Base-by-base conservation (phyloP, 179 eudicot genomes). In the Spergularia azorica region DNA sequence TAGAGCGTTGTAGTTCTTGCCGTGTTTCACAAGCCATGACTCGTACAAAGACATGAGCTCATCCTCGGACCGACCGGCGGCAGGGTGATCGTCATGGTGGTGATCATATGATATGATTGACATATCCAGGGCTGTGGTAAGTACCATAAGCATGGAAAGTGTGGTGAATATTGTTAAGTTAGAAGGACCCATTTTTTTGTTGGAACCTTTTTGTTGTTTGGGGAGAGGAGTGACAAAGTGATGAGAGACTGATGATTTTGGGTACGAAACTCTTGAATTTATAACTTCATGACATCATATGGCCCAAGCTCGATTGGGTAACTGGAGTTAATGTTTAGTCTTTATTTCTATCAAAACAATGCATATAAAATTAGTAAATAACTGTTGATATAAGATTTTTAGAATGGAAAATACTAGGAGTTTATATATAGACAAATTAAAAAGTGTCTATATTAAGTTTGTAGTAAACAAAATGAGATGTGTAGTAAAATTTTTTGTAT, bases 61-160 rank as follows among this genome's bases (percentile, higher is more conserved):
- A 12, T 75, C 76, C 0, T 89, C 81, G 13, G 92, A 50, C 11
- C 82, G 74, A 13, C 2, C 3, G 58, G 16, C 3, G 70, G 21
- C 6, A 46, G 4, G 13, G 6, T 36, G 48, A 20, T 52, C 58
- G 18, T 50, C 76, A 89, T 92, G 26, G 57, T n/a, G 20, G 41
- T 17, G 67, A 48, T 88, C 88, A 83, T 91, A 88, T 63, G 41
- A 50, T 79, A 91, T 81, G 63, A 88, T 91, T 26, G 91, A 88
- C 92, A 87, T 88, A 80, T 91, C 94, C 0, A 82, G 54, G 67
- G 96, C 88, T 7, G 82, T 83, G 8, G 90, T 83, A 72, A 87
- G 5, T 12, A 68, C 72, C 20, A 68, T 50, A 51, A 50, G 16
- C 6, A 68, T 18, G 39, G 58, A 68, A 4, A 68, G 21, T 51